Conservation (phyloP, 2,329 filamentous ascomycete species). For the Fusarium illudens region DNA sequence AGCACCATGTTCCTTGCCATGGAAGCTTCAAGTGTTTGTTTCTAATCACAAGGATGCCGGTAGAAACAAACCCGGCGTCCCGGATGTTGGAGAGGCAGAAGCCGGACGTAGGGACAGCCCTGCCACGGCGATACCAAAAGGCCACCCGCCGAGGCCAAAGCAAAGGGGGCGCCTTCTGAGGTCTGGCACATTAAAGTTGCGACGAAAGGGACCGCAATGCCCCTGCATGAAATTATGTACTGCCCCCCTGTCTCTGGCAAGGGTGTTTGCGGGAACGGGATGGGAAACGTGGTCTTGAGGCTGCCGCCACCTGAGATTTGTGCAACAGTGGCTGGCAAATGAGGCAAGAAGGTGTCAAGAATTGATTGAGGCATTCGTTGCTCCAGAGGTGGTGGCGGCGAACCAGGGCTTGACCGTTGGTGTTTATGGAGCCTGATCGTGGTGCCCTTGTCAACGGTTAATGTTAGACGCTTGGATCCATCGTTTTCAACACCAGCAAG, state of each 20-base stretch:
- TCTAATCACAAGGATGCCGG: neutral
- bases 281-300: constrained; percentile 24
- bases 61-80: constrained; percentile 13
- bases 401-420: constrained; percentile 14
- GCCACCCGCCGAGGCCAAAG: neutral
- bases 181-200: constrained; percentile 15
- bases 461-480: constrained; percentile 2
- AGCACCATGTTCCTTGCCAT: neutral
- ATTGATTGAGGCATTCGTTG: neutral
- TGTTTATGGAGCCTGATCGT: constrained; percentile 3
- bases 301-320: constrained; percentile 16
- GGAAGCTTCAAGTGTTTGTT: constrained; percentile 8
- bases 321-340: constrained; percentile 22
- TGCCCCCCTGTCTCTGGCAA: constrained; percentile 10
- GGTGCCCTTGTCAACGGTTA: constrained; percentile 1
- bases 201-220: constrained; percentile 19
- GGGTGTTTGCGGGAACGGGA: neutral
- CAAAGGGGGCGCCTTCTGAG: neutral
- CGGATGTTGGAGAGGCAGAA: constrained; percentile 3
- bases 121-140: constrained; percentile 21
- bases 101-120: constrained; percentile 11
- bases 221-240: constrained; percentile 36
- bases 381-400: constrained; percentile 1
- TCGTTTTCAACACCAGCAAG: neutral
- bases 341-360: neutral